Base-by-base conservation (phyloP, 257 asterid species). In the Rehmannia glutinosa region DNA sequence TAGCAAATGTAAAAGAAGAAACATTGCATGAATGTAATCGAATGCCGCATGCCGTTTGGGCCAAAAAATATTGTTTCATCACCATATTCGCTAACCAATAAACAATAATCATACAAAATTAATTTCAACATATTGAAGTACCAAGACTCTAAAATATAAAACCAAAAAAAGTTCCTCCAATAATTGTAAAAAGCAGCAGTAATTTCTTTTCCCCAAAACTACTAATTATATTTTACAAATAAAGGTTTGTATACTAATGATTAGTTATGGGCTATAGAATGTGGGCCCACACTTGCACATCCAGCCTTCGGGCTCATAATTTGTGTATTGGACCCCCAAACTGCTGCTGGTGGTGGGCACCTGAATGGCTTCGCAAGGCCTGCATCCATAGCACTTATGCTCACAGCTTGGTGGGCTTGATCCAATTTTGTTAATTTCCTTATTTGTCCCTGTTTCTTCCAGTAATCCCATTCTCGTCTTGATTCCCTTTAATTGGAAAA, bases 271-370 rank as follows among this genome's bases (percentile, higher is more conserved):
- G 73, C 78, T 69, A 58, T 83, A 88, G 35, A 91, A 70, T 1
- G 81, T 63, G 1, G 83, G 88, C 24, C 97, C 97, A 74, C 97
- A 91, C 72, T 88, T 91, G 93, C 96, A 91, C 52, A 84, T 88
- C 97, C 97, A 91, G 16, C 93, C 93, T 66, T 91, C 97, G 4
- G 97, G 96, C 72, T 86, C 86, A 73, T 88, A 91, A 51, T 88
- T 91, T 0, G 97, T 84, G 80, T 91, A 91, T 72, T 86, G 93
- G 12, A 85, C 76, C 35, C 84, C 82, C 1, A 82, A 71, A 5
- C 69, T 64, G 74, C 79, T 64, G 28, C 66, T 75, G 0, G 74
- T 78, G 2, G 87, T 77, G 17, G 96, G 96, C 58, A 91, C 95
- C 73, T 91, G 91, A 72, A 83, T 84, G 75, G 95, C 87, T 60